Conservation (phyloP, 441 rosid genomes). For the Oxalis stricta region DNA sequence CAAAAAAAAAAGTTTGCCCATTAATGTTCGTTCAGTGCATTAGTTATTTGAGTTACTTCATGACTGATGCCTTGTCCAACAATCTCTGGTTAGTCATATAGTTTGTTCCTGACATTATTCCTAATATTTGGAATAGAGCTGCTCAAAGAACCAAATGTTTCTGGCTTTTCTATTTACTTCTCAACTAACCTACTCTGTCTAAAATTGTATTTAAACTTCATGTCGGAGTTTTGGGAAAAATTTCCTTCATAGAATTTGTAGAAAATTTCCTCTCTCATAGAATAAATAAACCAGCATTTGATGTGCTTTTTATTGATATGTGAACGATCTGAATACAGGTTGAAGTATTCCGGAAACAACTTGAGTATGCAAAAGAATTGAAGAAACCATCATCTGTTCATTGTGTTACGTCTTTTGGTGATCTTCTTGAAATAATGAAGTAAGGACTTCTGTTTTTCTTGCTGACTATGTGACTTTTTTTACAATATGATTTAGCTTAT, state of each 20-base stretch:
- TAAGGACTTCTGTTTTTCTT: conserved; percentile 13
- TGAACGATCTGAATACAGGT: conserved; percentile 22
- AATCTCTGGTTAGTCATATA: too few species aligned
- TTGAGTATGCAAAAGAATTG: conserved; percentile 69
- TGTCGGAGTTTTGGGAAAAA: too few species aligned
- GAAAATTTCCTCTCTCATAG: background rate
- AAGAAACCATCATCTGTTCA: conserved; percentile 69
- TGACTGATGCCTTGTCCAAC: too few species aligned
- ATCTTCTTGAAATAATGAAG: conserved; percentile 70
- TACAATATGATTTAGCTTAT: background rate
- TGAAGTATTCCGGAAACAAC: conserved; percentile 63
- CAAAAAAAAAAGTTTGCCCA: too few species aligned
- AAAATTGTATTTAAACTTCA: too few species aligned
- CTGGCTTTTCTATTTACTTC: background rate
- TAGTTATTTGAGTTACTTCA: too few species aligned
- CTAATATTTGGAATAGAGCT: too few species aligned
- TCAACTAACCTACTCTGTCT: background rate
- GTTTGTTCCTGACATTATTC: too few species aligned
- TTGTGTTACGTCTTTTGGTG: conserved; percentile 78
- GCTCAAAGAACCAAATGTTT: too few species aligned
- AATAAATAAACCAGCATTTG: background rate
- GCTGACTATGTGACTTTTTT: background rate
- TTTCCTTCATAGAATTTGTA: background rate
- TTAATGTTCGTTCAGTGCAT: too few species aligned
- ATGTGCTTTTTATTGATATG: background rate